Base-by-base conservation (phyloP, 1,139 yeast species). In the Pichia sp. region DNA sequence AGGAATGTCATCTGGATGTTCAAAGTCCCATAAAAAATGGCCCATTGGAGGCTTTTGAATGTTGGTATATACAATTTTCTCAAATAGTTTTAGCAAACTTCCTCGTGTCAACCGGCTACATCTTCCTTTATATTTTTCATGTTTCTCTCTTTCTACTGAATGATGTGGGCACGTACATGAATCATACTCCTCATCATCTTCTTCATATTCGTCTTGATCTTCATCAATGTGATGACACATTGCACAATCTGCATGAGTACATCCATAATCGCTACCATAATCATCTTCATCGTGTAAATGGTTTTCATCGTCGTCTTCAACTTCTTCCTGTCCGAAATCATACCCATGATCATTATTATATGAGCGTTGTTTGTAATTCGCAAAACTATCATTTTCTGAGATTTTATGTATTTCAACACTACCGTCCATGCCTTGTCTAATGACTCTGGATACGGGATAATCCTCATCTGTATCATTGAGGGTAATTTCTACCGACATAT, bases 341-440 rank as follows among this genome's bases (percentile, higher is more conserved):
- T 10, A 38, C 29, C 31, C 26, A 27, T 38, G 40, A 33, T 66
- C 55, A 35, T 71, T 62, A 49, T 69, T 69, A 31, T 31, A 3
- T 54, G 48, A 26, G 8, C 27, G n/a, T 39, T 43, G 37, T 23
- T 45, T 38, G 9, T 43, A 41, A 33, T 54, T 57, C 27, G 39
- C 42, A 28, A 36, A 33, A 37, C 45, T 46, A 29, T 39, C 41
- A 41, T 47, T 49, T 42, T 70, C 69, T 5, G 33, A 16, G 52
- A 77, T 56, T 50, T 77, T 67, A 52, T 77, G 74, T 46, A 85
- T 85, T 50, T 83, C 72, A 29, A 84, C 85, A 55, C 81, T 85
- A 3, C 92, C 94, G 58, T 82, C 80, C 3, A 84, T 73, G 1
- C 78, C 83, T 58, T 81, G 83, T 56, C 80, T 82, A 52, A 84